Conservation (phyloP, 345 rosid genomes). For the Trapa bicornis region DNA sequence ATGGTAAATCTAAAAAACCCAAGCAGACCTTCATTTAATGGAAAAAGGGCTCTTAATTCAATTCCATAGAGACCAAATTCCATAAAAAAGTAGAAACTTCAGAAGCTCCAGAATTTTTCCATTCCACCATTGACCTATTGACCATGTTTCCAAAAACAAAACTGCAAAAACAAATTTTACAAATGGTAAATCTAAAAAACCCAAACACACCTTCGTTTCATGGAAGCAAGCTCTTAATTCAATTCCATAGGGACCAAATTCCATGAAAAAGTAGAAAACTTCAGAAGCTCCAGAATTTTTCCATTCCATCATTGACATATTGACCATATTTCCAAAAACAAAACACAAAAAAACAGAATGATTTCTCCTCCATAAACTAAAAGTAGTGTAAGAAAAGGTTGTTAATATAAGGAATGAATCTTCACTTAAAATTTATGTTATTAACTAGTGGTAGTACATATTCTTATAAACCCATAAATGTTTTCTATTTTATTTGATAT, state of each 20-base stretch:
- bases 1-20: slow-evolving; percentile 4
- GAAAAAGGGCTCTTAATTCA: neutral
- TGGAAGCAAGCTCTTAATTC: neutral
- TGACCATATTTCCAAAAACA: neutral
- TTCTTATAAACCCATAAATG: no score
- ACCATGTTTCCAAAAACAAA: neutral
- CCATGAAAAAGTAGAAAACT: neutral
- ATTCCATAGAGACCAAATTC: neutral
- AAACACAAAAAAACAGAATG: neutral
- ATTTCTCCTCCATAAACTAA: neutral
- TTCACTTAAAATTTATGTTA: no score
- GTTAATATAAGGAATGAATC: no score
- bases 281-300: neutral
- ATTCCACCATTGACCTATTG: neutral
- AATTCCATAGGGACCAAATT: neutral
- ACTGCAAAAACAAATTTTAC: neutral
- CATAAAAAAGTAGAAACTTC: neutral
- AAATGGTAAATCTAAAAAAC: slow-evolving; percentile 1
- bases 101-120: neutral
- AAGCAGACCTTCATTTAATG: neutral
- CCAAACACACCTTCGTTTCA: neutral
- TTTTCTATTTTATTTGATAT: no score
- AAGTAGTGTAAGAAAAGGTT: neutral
- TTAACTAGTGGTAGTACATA: no score
- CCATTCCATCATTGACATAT: neutral